Base-by-base conservation (phyloP, 768 basidiomycete species). In the Suillus lakei region DNA sequence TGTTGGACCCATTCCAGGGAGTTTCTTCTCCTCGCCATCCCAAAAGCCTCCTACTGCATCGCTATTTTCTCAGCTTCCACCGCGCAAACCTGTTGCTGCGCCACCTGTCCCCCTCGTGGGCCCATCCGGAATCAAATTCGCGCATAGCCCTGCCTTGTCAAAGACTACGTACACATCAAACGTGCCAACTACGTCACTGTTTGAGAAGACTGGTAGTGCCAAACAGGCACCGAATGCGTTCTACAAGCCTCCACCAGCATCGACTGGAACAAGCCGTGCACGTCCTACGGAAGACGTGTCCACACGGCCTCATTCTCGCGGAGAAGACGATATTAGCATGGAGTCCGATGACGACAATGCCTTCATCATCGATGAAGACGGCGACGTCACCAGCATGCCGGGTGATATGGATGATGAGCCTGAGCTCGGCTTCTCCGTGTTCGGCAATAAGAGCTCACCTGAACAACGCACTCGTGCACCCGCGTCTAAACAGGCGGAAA, bases 141-240 rank as follows among this genome's bases (percentile, higher is more conserved):
- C 61, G 16, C 66, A 58, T 38, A 46, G 41, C n/a, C 32, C 26
- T 10, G 48, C 50, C 41, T 44, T 48, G 21, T 28, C 60, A 69
- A 69, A 58, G 44, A 61, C 12, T 34, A 46, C 26, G 30, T 67
- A 2, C 64, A 59, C 56, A 39, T 58, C 56, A 16, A 58, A 21
- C 38, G 16, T 12, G 23, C 56, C 26, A 28, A 21, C 23, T 72
- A 41, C 74, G 62, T 73, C 73, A 16, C 64, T 81, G 3, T 86
- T 88, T 63, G 80, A 82, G 8, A 81, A 83, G 2, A 61, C 70
- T 2, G 80, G 81, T 21, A 83, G 81, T 30, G 88, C 90, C 1
- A 83, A 83, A 59, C 80, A 79, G 38, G 81, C 83, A 10, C 82
- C 80, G 28, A 92, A 91, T 67, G 91, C 91, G 5, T 92, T 92